Conservation (phyloP, 2,329 filamentous ascomycete species). For the Acephala macrosclerotiorum region DNA sequence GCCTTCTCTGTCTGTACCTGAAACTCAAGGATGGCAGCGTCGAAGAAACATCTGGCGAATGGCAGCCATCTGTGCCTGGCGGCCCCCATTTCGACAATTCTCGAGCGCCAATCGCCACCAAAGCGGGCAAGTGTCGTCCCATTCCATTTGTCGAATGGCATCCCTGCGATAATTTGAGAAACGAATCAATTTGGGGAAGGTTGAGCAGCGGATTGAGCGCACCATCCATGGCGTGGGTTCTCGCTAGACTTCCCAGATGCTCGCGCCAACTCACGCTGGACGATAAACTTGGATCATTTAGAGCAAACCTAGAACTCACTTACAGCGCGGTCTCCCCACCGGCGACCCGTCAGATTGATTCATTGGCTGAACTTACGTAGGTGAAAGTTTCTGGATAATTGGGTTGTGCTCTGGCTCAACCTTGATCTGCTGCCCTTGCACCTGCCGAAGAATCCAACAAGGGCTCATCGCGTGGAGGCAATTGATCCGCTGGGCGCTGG, state of each 20-base stretch:
- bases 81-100: conserved; percentile 24
- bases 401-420: background rate
- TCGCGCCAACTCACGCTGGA: background rate
- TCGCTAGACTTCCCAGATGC: no score
- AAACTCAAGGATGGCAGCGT: background rate
- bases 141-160: background rate
- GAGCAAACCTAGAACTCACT: no score
- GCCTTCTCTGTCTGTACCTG: background rate
- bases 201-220: conserved; percentile 7
- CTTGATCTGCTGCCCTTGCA: background rate
- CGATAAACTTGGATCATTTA: background rate
- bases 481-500: conserved; percentile 12
- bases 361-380: background rate
- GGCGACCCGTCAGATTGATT: background rate
- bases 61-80: background rate
- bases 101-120: conserved; percentile 18
- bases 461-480: conserved; percentile 15
- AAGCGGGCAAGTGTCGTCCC: background rate
- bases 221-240: no score
- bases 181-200: conserved; percentile 24
- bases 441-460: background rate
- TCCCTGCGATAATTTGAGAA: conserved; percentile 14
- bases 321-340: background rate
- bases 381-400: conserved; percentile 11
- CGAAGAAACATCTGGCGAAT: background rate